Conservation (phyloP, 1,139 yeast genomes). For the Suhomyces atakaporum region DNA sequence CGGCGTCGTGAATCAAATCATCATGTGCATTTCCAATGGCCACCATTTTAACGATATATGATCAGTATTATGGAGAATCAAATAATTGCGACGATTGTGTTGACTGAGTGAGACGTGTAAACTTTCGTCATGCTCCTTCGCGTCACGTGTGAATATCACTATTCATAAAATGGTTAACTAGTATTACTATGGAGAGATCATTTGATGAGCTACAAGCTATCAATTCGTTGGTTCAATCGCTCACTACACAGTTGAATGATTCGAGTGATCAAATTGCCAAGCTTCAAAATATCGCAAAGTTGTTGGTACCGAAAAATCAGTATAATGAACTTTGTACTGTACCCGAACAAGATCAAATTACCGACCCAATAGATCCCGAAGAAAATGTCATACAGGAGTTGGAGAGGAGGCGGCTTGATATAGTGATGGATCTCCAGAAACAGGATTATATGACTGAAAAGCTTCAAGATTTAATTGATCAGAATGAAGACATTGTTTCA, state of each 20-base stretch:
- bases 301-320: slow-evolving; percentile 25
- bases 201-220: slow-evolving; percentile 28
- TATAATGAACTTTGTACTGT: slow-evolving; percentile 12
- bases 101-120: slow-evolving; percentile 8
- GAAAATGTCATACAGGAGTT: slow-evolving; percentile 18
- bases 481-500: slow-evolving; percentile 42
- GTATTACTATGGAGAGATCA: slow-evolving; percentile 21
- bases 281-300: slow-evolving; percentile 25
- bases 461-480: slow-evolving; percentile 36
- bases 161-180: background rate
- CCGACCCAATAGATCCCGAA: slow-evolving; percentile 1
- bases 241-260: slow-evolving; percentile 24
- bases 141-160: slow-evolving; percentile 3
- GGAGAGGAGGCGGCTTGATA: slow-evolving; percentile 36
- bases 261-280: slow-evolving; percentile 23
- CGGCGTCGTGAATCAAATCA: slow-evolving; percentile 95
- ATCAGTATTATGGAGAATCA: background rate
- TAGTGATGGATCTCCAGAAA: slow-evolving; percentile 47
- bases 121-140: slow-evolving; percentile 2
- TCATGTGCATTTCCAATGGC: slow-evolving; percentile 81
- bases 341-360: background rate
- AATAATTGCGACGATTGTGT: slow-evolving; percentile 3
- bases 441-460: slow-evolving; percentile 41
- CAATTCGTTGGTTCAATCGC: slow-evolving; percentile 22
- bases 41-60: slow-evolving; percentile 49